Evolutionary conservation across 495 filamentous ascomycete species (phyloP).

Genomic region (Cairneyella variabilis): DNA sequence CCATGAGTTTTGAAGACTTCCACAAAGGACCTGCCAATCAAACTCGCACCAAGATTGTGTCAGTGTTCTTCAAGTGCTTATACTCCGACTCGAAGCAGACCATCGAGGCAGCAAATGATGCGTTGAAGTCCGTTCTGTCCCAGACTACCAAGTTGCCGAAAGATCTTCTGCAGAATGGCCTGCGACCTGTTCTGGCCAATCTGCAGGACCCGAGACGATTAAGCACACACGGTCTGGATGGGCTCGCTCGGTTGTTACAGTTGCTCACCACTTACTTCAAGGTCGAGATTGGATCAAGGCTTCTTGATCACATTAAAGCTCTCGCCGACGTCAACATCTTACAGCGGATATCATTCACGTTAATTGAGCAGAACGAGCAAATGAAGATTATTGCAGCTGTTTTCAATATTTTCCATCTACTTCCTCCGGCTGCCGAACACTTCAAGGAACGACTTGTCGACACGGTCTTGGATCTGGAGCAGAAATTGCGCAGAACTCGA

Average conservation of each 20-base stretch:
- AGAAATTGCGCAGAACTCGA: conserved; percentile 81
- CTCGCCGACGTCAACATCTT: conserved; percentile 77
- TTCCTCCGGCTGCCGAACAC: conserved; percentile 80
- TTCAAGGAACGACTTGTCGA: conserved; percentile 89
- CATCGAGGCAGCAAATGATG: conserved; percentile 89
- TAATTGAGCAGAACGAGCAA: conserved; percentile 84
- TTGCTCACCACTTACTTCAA: conserved; percentile 98
- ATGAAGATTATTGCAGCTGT: conserved; percentile 93
- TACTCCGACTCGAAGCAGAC: conserved; percentile 89
- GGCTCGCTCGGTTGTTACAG: conserved; percentile 80
- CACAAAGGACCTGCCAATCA: conserved; percentile 63
- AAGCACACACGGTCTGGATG: conserved; percentile 85
- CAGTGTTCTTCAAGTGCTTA: conserved; percentile 94
- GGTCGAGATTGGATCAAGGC: conserved; percentile 87
- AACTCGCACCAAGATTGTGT: conserved; percentile 79
- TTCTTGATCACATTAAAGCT: conserved; percentile 87
- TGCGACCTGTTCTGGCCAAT: conserved; percentile 92
- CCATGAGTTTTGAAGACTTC: conserved; percentile 89
- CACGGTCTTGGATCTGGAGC: conserved; percentile 83
- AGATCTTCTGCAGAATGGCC: conserved; percentile 88
- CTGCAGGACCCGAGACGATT: conserved; percentile 90
- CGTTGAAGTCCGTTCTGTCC: conserved; percentile 76
- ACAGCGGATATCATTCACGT: conserved; percentile 87
- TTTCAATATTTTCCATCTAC: conserved; percentile 92
- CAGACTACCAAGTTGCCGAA: conserved; percentile 92